These are phyloP conservation scores for Grammothele lineata DNA, from an alignment of 768 basidiomycete species.

Conservation along the genomic window DNA sequence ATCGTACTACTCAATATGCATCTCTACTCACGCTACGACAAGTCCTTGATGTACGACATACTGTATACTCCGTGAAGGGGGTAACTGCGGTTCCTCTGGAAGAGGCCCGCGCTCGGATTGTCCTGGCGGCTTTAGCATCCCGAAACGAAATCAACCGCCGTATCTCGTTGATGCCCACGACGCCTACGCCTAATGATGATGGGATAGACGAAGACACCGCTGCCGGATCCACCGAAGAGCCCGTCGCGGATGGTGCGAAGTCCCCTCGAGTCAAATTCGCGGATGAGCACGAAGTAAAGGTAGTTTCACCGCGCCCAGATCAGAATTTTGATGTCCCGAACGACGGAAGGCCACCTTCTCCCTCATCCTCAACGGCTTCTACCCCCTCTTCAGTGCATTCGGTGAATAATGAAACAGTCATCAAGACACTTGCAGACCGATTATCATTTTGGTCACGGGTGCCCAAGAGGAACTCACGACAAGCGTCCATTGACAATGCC, in stretches of 20 bases:
- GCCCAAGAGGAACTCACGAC: conserved; percentile 9
- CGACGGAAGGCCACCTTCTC: conserved; percentile 18
- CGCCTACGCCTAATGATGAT: background rate
- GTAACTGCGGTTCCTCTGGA: conserved; percentile 70
- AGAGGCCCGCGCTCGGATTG: conserved; percentile 54
- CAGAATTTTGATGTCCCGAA: conserved; percentile 18
- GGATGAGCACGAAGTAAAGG: conserved; percentile 40
- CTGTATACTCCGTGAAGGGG: conserved; percentile 64
- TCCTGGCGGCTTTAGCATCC: conserved; percentile 48
- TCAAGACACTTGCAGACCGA: conserved; percentile 57
- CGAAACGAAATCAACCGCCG: conserved; percentile 42
- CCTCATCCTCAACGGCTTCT: conserved; percentile 36
- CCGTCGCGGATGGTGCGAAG: conserved; percentile 1
- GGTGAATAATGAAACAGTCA: conserved; percentile 43
- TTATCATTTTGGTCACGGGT: conserved; percentile 74
- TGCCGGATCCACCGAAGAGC: conserved; percentile 5
- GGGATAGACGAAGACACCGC: background rate
- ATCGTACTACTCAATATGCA: conserved; percentile 11
- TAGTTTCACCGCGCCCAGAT: conserved; percentile 33
- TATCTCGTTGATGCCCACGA: conserved; percentile 39
- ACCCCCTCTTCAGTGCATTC: conserved; percentile 47
- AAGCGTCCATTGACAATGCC: conserved; percentile 12
- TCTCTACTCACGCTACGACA: background rate
- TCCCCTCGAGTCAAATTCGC: conserved; percentile 52
- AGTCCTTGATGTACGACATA: conserved; percentile 64